Base-by-base conservation (phyloP, 768 basidiomycete genomes). In the Podaxis rugospora region DNA sequence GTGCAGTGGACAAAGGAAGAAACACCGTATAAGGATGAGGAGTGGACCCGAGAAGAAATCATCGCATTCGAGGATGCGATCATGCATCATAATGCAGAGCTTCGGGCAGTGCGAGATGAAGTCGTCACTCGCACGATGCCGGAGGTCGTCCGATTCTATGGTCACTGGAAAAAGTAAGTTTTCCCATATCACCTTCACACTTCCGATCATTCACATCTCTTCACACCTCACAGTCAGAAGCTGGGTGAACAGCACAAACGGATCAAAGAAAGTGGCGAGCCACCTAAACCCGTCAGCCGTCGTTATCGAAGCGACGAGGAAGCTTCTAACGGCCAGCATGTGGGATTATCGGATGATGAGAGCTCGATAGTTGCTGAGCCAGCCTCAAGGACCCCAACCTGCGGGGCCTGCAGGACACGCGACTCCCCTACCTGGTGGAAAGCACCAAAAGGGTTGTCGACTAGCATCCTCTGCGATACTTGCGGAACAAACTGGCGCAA, bases 401-500 rank as follows among this genome's bases (percentile, higher is more conserved):
- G 94, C 67, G 93, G 90, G 37, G 91, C 92, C 2, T 97, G 94
- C 71, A 80, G 89, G 52, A 91, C 90, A 5, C 86, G 87, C 58
- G 90, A 93, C 62, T 90, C 90, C 5, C 79, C 79, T 39, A 75
- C 73, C 2, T 97, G 94, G 94, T 97, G 93, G 93, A 92, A 90
- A 70, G 93, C 93, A 13, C 95, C 94, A 2, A 92, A 92, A 69
- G 90, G 89, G 21, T 80, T 95, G n/a, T 72, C 80, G 0, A 89
- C 89, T 1, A 81, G 80, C 61, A 82, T 93, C 40, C 84, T 96
- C 56, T 97, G 94, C 69, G 92, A 95, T 50, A 79, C 72, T 28
- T 97, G 94, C 68, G 94, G 94, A 11, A 83, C 85, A 49, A 90
- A 89, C 64, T 97, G 93, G 89, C 80, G 94, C 66, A 97, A 95